phyloP scores from a whole-genome alignment of 805 yeast genomes.

The Candida maltosa region DNA sequence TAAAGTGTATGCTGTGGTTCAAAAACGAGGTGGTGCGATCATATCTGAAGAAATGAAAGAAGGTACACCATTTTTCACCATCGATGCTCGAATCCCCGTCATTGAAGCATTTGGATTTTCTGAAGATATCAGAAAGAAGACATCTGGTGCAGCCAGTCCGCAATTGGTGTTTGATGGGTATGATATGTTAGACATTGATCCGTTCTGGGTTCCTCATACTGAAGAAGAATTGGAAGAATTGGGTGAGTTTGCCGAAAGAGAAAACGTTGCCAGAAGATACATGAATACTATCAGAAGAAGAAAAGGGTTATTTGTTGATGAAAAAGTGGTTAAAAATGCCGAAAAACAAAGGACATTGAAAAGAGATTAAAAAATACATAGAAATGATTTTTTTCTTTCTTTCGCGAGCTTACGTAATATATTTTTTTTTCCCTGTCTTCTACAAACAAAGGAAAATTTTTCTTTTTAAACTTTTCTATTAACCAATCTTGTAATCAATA shows the following conservation, averaged over 20 bases:
- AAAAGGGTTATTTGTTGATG: constrained; percentile 87
- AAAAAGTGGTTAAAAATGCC: constrained; percentile 85
- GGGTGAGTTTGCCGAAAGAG: constrained; percentile 91
- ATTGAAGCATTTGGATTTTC: constrained; percentile 95
- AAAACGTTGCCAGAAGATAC: constrained; percentile 83
- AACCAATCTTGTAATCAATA: no score
- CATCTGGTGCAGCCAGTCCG: constrained; percentile 97
- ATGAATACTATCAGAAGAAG: constrained; percentile 79
- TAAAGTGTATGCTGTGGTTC: constrained; percentile 91
- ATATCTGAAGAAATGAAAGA: constrained; percentile 94
- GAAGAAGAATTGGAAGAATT: constrained; percentile 92
- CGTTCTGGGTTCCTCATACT: constrained; percentile 98
- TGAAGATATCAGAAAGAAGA: constrained; percentile 87
- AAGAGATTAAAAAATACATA: constrained; percentile 43
- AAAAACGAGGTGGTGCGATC: constrained; percentile 80
- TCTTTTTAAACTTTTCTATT: no score
- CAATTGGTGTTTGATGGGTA: constrained; percentile 89
- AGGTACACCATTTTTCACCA: constrained; percentile 94
- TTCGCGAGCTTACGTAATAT: neutral
- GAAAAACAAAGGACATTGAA: constrained; percentile 91
- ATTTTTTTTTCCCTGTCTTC: no score
- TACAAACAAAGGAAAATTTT: no score
- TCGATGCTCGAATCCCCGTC: constrained; percentile 84
- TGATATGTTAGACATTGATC: constrained; percentile 85
- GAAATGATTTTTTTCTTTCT: neutral